Evolutionary conservation across 2,329 filamentous ascomycete genomes (phyloP), one percentile per base, ranked within the genome.

Genomic region (Scytalidium lignicola): DNA sequence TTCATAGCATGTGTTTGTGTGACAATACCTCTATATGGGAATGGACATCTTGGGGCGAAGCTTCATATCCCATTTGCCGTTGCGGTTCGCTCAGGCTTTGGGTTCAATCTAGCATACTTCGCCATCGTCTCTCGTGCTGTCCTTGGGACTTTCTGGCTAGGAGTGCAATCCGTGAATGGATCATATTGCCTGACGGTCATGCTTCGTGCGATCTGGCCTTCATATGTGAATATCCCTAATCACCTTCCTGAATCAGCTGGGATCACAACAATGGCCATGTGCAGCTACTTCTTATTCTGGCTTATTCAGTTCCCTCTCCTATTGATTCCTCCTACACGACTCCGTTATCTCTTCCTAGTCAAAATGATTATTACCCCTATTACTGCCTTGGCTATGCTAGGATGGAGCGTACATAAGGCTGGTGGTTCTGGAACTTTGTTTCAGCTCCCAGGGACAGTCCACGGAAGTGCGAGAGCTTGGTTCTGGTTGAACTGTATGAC

Each of bases 91-190:
- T 43, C 52, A 9, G 49, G 47, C 17, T 54, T 47, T 39, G 52
- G 52, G 22, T 54, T 48, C 20, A 49, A 44, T 32, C 21, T 54
- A 2, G 46, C 40, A 17, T 50, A 54, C 23, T 54, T 54, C 40
- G 49, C 46, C 18, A 47, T 54, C 26, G 42, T 51, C 1, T 67
- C 70, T 22, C 67, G 73, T 20, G 61, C 66, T 2, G 62, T 75
- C 41, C 61, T 75, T 17, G 73, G 71, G 20, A 70, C 75, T 59
- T 74, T 77, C 58, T 77, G 74, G 85, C 80, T 85, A 47, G 80
- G 82, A 0, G 10, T 55, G 10, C 52, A 55, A 42, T 45, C 42
- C 8, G 47, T 44, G n/a, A 43, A 47, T 41, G 52, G 52, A 29
- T 46, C 41, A 12, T 10, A 26, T 6, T 26, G 23, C 10, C 6